Evolutionary conservation across 306 rosid species (phyloP), one percentile per base, ranked within the genome.

Genomic region (Prunus davidiana): DNA sequence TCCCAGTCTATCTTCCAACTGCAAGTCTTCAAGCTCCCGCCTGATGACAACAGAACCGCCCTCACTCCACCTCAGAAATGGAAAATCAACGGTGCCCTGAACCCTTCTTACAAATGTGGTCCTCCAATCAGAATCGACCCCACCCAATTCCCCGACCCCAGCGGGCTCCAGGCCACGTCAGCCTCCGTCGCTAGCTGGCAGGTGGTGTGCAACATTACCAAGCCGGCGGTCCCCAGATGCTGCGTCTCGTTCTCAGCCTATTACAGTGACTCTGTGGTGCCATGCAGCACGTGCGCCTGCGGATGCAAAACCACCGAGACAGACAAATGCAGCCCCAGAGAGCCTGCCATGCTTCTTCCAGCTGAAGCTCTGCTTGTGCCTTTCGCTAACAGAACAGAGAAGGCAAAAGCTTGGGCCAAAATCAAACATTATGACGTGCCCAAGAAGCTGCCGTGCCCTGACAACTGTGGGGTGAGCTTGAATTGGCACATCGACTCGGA

Each of bases 241-340:
- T 94, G 98, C 28, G 96, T 94, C 46, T 86, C 97, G 0, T 91
- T 88, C 76, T 90, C 98, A 0, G 89, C 97, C 1, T 94, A 76
- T 75, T 91, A 88, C 76, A 91, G 84, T 9, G 90, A 84, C 64
- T 90, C 97, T 5, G 90, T 84, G 3, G 86, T 94, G 24, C 98
- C 97, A 0, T 94, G 98, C 75, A 85, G 80, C 75, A 94, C 98
- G 1, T 91, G 98, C 64, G 96, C 98, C 0, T 94, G 98, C 51
- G 96, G 98, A 0, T 94, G 98, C 25, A 11, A 70, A 6, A 51
- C 14, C 2, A 3, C 6, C 0, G 79, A 80, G 5, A 66, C 83
- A 0, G 73, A 22, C 3, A 78, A 82, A 4, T 94, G 98, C 54
- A 84, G 78, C 34, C 52, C 86, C 1, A 67, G 60, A 1, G 87